Evolutionary conservation across 2,329 filamentous ascomycete species (phyloP).

Genomic region (Calonectria multiphialidica): DNA sequence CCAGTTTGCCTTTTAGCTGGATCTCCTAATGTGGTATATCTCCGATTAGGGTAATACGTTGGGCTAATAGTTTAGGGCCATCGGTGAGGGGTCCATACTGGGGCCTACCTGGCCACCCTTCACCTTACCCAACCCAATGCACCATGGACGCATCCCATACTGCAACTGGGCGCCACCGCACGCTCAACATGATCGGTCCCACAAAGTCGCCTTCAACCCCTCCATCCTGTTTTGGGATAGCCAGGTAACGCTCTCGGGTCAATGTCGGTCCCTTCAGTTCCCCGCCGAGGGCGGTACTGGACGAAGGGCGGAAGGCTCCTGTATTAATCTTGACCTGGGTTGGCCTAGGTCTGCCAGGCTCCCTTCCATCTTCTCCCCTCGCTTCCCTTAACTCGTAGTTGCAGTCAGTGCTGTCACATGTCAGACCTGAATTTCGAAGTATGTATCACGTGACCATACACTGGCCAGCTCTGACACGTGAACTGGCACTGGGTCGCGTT

Average conservation of each 20-base stretch:
- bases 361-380: background rate
- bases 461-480: slow-evolving; percentile 31
- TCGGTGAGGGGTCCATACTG: slow-evolving; percentile 6
- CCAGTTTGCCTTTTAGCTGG: background rate
- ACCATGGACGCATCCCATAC: background rate
- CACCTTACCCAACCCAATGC: slow-evolving; percentile 9
- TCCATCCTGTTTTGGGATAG: slow-evolving; percentile 31
- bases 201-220: slow-evolving; percentile 11
- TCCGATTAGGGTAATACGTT: slow-evolving; percentile 24
- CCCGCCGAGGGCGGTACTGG: background rate
- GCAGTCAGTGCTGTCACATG: background rate
- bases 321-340: background rate
- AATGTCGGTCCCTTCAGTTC: slow-evolving; percentile 19
- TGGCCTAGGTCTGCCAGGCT: background rate
- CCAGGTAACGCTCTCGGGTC: slow-evolving; percentile 4
- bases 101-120: background rate
- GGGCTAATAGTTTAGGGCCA: slow-evolving; percentile 14
- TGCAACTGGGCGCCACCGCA: slow-evolving; percentile 8
- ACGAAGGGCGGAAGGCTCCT: background rate
- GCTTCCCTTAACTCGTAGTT: background rate
- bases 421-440: background rate
- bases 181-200: slow-evolving; percentile 17
- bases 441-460: background rate
- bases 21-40: slow-evolving; percentile 23
- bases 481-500: slow-evolving; percentile 13